Evolutionary conservation across 768 basidiomycete genomes (phyloP).

Genomic region (Mycena leptocephala): DNA sequence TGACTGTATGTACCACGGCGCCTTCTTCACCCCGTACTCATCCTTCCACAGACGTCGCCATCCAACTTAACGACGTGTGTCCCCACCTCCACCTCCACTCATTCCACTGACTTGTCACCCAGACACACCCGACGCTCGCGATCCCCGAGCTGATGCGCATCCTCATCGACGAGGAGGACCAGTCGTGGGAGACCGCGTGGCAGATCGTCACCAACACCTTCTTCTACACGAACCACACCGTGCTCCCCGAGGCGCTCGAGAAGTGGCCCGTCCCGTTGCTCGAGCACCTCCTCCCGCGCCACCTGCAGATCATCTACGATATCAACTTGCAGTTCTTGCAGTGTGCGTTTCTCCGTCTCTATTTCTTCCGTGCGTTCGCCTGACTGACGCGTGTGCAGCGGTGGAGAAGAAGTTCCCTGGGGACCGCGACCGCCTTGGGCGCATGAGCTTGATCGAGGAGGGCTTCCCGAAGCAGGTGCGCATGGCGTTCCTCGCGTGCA

Average conservation of each 20-base stretch:
- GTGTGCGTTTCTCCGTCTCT: constrained; percentile 57
- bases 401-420: constrained; percentile 94
- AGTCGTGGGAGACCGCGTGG: constrained; percentile 91
- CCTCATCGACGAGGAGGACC: constrained; percentile 92
- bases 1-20: constrained; percentile 71
- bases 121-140: constrained; percentile 97
- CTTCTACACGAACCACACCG: constrained; percentile 97
- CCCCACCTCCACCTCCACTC: background rate
- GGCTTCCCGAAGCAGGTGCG: constrained; percentile 88
- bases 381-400: constrained; percentile 53
- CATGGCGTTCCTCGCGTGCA: constrained; percentile 94
- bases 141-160: constrained; percentile 97
- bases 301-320: constrained; percentile 94
- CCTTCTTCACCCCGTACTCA: background rate
- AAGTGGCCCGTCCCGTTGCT: constrained; percentile 95
- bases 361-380: background rate
- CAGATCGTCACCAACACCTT: constrained; percentile 90
- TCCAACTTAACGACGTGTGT: constrained; percentile 94
- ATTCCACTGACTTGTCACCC: constrained; percentile 18
- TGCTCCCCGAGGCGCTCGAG: constrained; percentile 90
- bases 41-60: constrained; percentile 77
- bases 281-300: constrained; percentile 88
- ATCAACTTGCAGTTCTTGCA: constrained; percentile 80
- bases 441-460: constrained; percentile 98
- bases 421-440: constrained; percentile 82